phyloP scores from a whole-genome alignment of 1,284 basidiomycete species.

The Trametes versicolor region DNA sequence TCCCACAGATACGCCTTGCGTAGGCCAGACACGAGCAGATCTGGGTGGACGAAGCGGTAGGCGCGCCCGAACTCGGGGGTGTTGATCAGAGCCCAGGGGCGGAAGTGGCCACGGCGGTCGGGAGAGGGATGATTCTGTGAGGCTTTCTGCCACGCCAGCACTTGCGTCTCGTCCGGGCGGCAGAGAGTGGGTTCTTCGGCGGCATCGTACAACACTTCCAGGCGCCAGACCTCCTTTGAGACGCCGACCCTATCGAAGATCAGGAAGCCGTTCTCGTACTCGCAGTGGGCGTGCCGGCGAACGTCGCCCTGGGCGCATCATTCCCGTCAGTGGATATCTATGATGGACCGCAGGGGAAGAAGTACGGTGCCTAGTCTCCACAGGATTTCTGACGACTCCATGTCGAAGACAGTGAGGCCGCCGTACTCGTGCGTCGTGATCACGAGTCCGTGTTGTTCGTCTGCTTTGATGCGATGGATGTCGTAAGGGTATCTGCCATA shows the following conservation, averaged over 20 bases:
- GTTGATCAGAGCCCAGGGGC: slow-evolving; percentile 63
- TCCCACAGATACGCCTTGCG: slow-evolving; percentile 67
- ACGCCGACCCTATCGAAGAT: slow-evolving; percentile 69
- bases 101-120: slow-evolving; percentile 57
- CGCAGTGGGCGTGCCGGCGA: slow-evolving; percentile 70
- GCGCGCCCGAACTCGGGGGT: slow-evolving; percentile 60
- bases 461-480: slow-evolving; percentile 80
- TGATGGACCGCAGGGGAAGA: not conserved
- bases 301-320: slow-evolving; percentile 56
- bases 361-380: slow-evolving; percentile 64
- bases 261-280: slow-evolving; percentile 77
- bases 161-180: slow-evolving; percentile 51
- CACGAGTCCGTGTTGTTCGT: slow-evolving; percentile 64
- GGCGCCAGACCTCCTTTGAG: slow-evolving; percentile 76
- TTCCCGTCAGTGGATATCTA: not conserved
- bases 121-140: slow-evolving; percentile 7
- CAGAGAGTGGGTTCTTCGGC: slow-evolving; percentile 22
- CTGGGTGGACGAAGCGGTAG: slow-evolving; percentile 75
- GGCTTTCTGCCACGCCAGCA: slow-evolving; percentile 34
- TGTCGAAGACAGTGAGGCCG: slow-evolving; percentile 63
- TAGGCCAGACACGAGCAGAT: slow-evolving; percentile 58
- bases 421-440: slow-evolving; percentile 65
- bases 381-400: slow-evolving; percentile 56
- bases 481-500: slow-evolving; percentile 47
- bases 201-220: slow-evolving; percentile 44